Evolutionary conservation across 1,284 basidiomycete species (phyloP).

Genomic region (Ustilago esculenta): DNA sequence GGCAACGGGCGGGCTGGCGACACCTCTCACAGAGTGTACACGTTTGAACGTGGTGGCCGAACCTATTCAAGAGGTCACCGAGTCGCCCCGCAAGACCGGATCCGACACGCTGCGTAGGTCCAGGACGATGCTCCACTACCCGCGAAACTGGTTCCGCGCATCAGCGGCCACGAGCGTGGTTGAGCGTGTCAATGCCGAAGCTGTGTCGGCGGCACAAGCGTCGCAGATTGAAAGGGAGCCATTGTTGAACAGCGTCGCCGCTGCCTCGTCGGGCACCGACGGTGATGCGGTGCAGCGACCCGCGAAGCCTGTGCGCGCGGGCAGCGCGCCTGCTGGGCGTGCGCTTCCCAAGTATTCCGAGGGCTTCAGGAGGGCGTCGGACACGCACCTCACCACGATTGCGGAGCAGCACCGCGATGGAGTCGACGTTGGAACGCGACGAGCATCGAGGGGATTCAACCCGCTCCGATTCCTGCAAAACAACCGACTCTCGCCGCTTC

Average conservation of each 20-base stretch:
- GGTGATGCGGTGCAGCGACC: conserved; percentile 2
- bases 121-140: conserved; percentile 47
- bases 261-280: not conserved
- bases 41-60: not conserved
- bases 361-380: conserved; percentile 27
- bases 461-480: conserved; percentile 37
- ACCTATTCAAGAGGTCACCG: not conserved
- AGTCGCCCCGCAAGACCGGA: conserved; percentile 16
- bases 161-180: conserved; percentile 32
- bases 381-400: conserved; percentile 32
- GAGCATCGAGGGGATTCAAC: conserved; percentile 23
- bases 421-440: not conserved
- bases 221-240: conserved; percentile 2
- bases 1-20: conserved; percentile 8
- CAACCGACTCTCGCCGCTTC: conserved; percentile 43
- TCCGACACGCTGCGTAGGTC: conserved; percentile 34
- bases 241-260: conserved; percentile 2
- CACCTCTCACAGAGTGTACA: conserved; percentile 23
- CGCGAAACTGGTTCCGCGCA: conserved; percentile 38
- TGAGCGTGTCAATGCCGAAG: conserved; percentile 29
- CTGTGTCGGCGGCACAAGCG: conserved; percentile 3
- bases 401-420: conserved; percentile 15
- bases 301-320: conserved; percentile 17
- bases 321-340: conserved; percentile 21
- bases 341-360: conserved; percentile 19